Evolutionary conservation across 306 rosid genomes (phyloP).

Genomic region (Mimosa pudica): DNA sequence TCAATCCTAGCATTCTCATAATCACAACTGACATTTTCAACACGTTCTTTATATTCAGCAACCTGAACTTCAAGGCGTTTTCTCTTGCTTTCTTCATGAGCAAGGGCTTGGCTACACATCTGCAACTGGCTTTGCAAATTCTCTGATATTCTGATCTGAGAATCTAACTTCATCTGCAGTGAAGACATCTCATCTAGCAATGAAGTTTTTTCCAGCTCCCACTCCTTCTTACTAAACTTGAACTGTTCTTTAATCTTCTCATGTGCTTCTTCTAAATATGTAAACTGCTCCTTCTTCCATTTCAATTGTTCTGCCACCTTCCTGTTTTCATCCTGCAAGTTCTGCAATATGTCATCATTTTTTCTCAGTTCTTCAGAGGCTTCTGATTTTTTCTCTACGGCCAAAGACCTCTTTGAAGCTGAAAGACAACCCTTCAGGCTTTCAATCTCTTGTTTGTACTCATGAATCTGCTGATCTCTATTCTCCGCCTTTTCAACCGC

Average conservation of each 20-base stretch:
- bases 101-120: constrained; percentile 62
- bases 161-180: constrained; percentile 55
- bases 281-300: constrained; percentile 70
- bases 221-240: constrained; percentile 51
- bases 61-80: constrained; percentile 56
- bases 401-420: constrained; percentile 41
- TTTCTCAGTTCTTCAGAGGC: constrained; percentile 45
- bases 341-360: constrained; percentile 37
- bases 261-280: constrained; percentile 63
- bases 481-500: constrained; percentile 51
- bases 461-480: constrained; percentile 49
- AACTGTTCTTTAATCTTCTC: constrained; percentile 49
- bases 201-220: constrained; percentile 57
- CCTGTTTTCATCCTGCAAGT: constrained; percentile 47
- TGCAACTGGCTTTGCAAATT: constrained; percentile 53
- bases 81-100: constrained; percentile 61
- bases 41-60: constrained; percentile 43
- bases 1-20: constrained; percentile 42
- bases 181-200: constrained; percentile 59
- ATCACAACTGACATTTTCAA: constrained; percentile 39
- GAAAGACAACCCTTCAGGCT: constrained; percentile 49
- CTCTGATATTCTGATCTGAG: constrained; percentile 51
- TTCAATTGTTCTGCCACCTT: constrained; percentile 58
- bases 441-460: constrained; percentile 48
- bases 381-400: constrained; percentile 42